Evolutionary conservation across 2,329 filamentous ascomycete genomes (phyloP), one percentile per base, ranked within the genome.

Genomic region (Diaporthe sp.): DNA sequence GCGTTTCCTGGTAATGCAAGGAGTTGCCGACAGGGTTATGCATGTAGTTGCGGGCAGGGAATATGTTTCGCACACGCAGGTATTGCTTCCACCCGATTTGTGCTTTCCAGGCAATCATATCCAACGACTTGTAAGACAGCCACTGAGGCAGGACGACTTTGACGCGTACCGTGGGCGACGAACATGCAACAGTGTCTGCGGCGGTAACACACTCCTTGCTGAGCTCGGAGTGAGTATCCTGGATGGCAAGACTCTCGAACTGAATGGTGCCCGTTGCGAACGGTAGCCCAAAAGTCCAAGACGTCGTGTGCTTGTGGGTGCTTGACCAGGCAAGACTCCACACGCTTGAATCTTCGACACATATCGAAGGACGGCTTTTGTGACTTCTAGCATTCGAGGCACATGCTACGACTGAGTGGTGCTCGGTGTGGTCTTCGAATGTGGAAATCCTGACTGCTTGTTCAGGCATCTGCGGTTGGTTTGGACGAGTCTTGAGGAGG

Each of bases 1-100:
- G 34, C n/a, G 34, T 28, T 2, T 2, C 4, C 1, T 1, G 15
- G 0, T 12, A 3, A 10, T 17, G 31, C n/a, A 12, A 4, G n/a
- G 25, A 31, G 17, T 19, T 46, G 6, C 3, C 44, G 19, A 1
- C 4, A 2, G 39, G 15, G 0, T 13, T 13, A 12, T 1, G 31
- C 25, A 28, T 3, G 25, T 13, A 31, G 1, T 10, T 10, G 8
- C 4, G 2, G 4, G 6, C 4, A 3, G 39, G 39, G 10, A 49
- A 65, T 8, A 65, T 12, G 17, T 49, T 65, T 13, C 61, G 42
- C 10, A 65, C 25, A 22, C 42, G 61, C 34, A 65, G 28, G 28
- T 65, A 19, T 22, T 65, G 61, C 19, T 49, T 65, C 61, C 61
- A 65, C 8, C 61, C 61, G 8, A 65, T 46, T 31, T 46, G 25